Percentiles rank a stretch among this genome's conserved stretches.
These are phyloP conservation scores for Yamadazyma spencermartinsiae DNA, from an alignment of 1,139 yeast genomes.

Conservation along the genomic window DNA sequence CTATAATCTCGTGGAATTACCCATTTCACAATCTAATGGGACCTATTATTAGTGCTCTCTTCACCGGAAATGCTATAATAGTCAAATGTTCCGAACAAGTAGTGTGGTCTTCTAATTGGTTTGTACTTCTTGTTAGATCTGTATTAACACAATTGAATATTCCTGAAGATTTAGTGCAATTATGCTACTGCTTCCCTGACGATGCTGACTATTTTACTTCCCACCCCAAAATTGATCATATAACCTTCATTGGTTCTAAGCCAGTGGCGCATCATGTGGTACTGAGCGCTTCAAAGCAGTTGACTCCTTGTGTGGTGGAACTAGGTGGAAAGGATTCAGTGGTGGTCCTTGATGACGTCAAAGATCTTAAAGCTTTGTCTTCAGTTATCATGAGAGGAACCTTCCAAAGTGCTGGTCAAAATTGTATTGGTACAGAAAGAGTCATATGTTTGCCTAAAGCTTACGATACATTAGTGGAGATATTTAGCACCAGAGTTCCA, in stretches of 20 bases:
- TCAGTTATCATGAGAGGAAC: conserved; percentile 91
- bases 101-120: conserved; percentile 89
- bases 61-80: conserved; percentile 88
- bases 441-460: conserved; percentile 73
- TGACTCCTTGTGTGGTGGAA: conserved; percentile 93
- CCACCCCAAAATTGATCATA: conserved; percentile 79
- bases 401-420: conserved; percentile 95
- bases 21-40: conserved; percentile 93
- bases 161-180: conserved; percentile 80
- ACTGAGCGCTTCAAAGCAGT: conserved; percentile 72
- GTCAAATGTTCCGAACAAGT: conserved; percentile 95
- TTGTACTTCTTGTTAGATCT: conserved; percentile 63
- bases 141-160: conserved; percentile 73
- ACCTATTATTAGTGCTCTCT: conserved; percentile 83
- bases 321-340: conserved; percentile 95
- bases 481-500: conserved; percentile 58
- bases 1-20: conserved; percentile 94
- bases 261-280: conserved; percentile 90
- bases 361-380: conserved; percentile 58
- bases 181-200: conserved; percentile 76
- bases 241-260: conserved; percentile 94
- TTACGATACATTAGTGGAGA: conserved; percentile 60
- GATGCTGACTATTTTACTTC: conserved; percentile 84
- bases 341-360: conserved; percentile 74
- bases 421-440: conserved; percentile 95